Evolutionary conservation across 2,329 filamentous ascomycete genomes (phyloP).

Genomic region (Pestalotiopsis sp.): DNA sequence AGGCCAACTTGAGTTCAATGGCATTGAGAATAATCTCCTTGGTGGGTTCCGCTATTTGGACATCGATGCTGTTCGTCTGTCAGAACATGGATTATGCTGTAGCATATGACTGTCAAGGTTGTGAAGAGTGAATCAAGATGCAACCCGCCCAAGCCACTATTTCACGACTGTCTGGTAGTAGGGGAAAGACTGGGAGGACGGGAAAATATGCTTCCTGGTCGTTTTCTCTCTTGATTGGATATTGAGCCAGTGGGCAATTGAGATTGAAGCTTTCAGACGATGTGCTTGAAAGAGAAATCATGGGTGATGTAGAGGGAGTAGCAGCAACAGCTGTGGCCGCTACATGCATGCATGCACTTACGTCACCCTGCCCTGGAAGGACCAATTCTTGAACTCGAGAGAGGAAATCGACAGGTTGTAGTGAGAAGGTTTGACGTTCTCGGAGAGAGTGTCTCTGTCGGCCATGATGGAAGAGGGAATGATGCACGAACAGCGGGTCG

Average conservation of each 20-base stretch:
- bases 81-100: neutral
- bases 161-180: too few relatives aligned
- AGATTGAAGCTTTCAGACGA: neutral
- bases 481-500: conserved; percentile 29
- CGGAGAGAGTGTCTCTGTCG: conserved; percentile 65
- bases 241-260: too few relatives aligned
- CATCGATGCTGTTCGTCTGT: conserved; percentile 62
- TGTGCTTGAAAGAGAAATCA: neutral
- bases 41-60: conserved; percentile 71
- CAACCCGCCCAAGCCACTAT: neutral
- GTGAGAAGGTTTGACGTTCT: conserved; percentile 76
- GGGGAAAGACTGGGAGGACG: too few relatives aligned
- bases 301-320: neutral
- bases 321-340: neutral
- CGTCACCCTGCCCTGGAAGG: conserved; percentile 80
- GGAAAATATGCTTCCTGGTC: too few relatives aligned
- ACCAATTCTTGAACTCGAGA: conserved; percentile 74
- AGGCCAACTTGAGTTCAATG: conserved; percentile 78
- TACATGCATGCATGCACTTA: conserved; percentile 34
- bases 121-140: neutral
- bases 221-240: too few relatives aligned
- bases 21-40: conserved; percentile 83
- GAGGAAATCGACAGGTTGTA: conserved; percentile 83
- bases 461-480: conserved; percentile 48
- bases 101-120: neutral